Evolutionary conservation across 2,329 filamentous ascomycete genomes (phyloP).

Genomic region (Meredithiella fracta): DNA sequence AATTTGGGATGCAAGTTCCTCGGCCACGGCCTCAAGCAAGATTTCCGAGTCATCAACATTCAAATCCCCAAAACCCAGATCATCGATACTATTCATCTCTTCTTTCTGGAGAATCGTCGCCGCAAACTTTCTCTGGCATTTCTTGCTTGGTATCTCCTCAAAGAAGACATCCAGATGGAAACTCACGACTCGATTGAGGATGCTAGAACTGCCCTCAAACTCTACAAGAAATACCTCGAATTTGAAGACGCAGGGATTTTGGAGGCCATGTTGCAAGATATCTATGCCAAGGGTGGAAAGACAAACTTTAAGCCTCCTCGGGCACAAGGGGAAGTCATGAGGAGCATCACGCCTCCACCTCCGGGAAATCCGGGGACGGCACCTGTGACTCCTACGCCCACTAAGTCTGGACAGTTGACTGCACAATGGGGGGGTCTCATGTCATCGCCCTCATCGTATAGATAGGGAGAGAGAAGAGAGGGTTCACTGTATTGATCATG

Average conservation of each 20-base stretch:
- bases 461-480: too few relatives aligned
- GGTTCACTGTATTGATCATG: too few relatives aligned
- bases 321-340: slow-evolving; percentile 17
- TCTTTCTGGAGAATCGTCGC: slow-evolving; percentile 63
- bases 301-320: slow-evolving; percentile 36
- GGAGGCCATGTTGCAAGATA: slow-evolving; percentile 69
- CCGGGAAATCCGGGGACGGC: neutral
- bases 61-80: slow-evolving; percentile 81
- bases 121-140: slow-evolving; percentile 86
- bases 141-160: slow-evolving; percentile 76
- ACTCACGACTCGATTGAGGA: slow-evolving; percentile 95
- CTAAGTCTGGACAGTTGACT: neutral
- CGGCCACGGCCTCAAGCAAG: slow-evolving; percentile 81
- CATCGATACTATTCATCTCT: slow-evolving; percentile 85
- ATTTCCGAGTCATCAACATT: slow-evolving; percentile 97
- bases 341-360: slow-evolving; percentile 8
- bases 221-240: slow-evolving; percentile 81
- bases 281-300: slow-evolving; percentile 44
- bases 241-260: slow-evolving; percentile 74
- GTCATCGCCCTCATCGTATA: slow-evolving; percentile 9
- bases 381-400: slow-evolving; percentile 11
- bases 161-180: slow-evolving; percentile 83
- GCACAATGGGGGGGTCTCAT: slow-evolving; percentile 2
- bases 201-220: slow-evolving; percentile 71
- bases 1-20: slow-evolving; percentile 91